Conservation (phyloP, 768 basidiomycete genomes). For the Piloderma croceum region DNA sequence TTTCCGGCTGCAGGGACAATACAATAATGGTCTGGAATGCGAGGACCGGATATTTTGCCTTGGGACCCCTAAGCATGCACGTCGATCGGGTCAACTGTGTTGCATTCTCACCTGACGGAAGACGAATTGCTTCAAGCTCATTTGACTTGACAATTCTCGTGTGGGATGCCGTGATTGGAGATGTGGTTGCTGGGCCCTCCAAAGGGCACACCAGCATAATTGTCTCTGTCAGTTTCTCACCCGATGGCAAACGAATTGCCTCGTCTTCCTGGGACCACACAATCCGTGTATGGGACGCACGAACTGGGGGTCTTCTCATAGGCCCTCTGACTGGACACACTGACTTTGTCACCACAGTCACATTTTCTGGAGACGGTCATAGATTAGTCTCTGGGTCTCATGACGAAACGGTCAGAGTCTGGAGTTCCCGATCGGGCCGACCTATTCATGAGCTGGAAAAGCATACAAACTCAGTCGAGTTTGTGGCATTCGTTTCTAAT, state of each 20-base stretch:
- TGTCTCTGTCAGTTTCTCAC: constrained; percentile 21
- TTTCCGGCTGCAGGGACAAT: too few relatives aligned
- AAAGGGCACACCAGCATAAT: constrained; percentile 13
- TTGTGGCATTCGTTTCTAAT: constrained; percentile 23
- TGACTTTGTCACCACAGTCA: constrained; percentile 9
- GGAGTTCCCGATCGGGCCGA: constrained; percentile 19
- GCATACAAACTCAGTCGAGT: constrained; percentile 14
- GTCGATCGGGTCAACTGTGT: too few relatives aligned
- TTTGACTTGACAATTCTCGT: constrained; percentile 18
- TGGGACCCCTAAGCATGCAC: too few relatives aligned
- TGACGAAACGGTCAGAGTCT: constrained; percentile 23
- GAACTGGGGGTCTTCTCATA: constrained; percentile 1
- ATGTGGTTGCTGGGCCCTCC: constrained; percentile 5
- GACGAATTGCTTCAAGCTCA: constrained; percentile 19
- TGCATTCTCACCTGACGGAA: constrained; percentile 18
- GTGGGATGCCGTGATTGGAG: constrained; percentile 20
- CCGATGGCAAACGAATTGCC: constrained; percentile 19
- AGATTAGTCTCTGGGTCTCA: constrained; percentile 23
- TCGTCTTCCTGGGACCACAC: constrained; percentile 25
- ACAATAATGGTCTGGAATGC: too few relatives aligned
- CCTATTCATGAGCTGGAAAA: constrained; percentile 6
- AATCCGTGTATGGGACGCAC: constrained; percentile 19
- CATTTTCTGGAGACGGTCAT: constrained; percentile 24
- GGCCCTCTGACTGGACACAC: constrained; percentile 15
- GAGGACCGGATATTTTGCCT: too few relatives aligned